Conservation (phyloP, 2,329 filamentous ascomycete species). For the Phaeophleospora eucalypticola region DNA sequence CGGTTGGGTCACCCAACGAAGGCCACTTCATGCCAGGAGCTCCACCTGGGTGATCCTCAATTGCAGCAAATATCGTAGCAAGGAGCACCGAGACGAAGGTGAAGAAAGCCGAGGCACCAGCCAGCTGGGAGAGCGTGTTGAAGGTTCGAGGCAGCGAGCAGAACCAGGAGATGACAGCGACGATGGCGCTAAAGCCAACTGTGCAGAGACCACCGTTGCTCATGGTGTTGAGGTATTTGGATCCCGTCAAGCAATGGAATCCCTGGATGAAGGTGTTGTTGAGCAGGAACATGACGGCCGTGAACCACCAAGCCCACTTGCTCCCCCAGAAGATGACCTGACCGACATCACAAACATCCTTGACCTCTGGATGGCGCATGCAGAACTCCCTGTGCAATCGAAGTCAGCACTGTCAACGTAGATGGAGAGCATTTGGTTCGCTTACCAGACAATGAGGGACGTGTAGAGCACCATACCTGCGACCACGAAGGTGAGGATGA, state of each 20-base stretch:
- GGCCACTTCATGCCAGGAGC: slow-evolving; percentile 43
- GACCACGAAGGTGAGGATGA: slow-evolving; percentile 77
- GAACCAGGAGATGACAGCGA: slow-evolving; percentile 70
- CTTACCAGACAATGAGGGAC: slow-evolving; percentile 61
- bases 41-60: slow-evolving; percentile 62
- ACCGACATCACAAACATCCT: slow-evolving; percentile 92
- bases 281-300: slow-evolving; percentile 81
- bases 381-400: slow-evolving; percentile 71
- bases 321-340: slow-evolving; percentile 89
- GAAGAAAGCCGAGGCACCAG: slow-evolving; percentile 75
- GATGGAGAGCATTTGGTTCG: neutral
- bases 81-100: slow-evolving; percentile 86
- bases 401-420: slow-evolving; percentile 26
- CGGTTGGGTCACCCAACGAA: slow-evolving; percentile 57
- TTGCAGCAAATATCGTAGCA: slow-evolving; percentile 74
- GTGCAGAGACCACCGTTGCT: slow-evolving; percentile 69
- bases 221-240: slow-evolving; percentile 88
- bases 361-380: slow-evolving; percentile 80
- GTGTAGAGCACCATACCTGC: slow-evolving; percentile 81
- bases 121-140: slow-evolving; percentile 70
- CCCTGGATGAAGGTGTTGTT: slow-evolving; percentile 90
- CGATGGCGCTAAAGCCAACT: slow-evolving; percentile 71
- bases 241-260: slow-evolving; percentile 77
- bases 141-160: slow-evolving; percentile 85
- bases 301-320: slow-evolving; percentile 61